These are phyloP conservation scores for Suhomyces kilbournensis DNA, from an alignment of 805 yeast species.

Conservation along the genomic window DNA sequence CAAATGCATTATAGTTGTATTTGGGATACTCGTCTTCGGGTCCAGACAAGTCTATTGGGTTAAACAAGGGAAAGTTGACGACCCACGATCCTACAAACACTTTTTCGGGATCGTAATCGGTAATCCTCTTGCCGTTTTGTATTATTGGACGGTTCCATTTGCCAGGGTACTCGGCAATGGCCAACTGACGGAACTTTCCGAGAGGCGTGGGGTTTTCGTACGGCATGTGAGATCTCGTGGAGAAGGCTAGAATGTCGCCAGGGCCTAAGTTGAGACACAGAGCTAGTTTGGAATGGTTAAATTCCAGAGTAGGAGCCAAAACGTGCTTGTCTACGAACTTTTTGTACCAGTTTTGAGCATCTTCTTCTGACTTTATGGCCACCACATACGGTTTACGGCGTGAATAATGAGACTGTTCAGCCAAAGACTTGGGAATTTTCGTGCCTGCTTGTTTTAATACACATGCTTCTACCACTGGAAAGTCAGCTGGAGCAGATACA, in stretches of 20 bases:
- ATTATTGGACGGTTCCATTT: constrained; percentile 45
- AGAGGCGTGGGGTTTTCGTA: constrained; percentile 96
- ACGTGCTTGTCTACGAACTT: constrained; percentile 31
- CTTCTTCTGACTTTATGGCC: constrained; percentile 45
- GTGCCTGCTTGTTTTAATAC: constrained; percentile 49
- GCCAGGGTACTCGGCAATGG: constrained; percentile 53
- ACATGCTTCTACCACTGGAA: constrained; percentile 73
- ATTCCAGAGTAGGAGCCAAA: constrained; percentile 12
- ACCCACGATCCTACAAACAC: constrained; percentile 77
- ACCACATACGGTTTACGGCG: constrained; percentile 58
- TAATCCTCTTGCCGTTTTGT: constrained; percentile 8
- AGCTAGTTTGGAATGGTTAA: constrained; percentile 15
- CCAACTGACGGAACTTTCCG: constrained; percentile 78
- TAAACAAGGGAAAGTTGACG: constrained; percentile 87
- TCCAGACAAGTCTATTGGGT: constrained; percentile 54
- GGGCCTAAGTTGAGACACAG: constrained; percentile 40
- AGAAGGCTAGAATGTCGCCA: constrained; percentile 76
- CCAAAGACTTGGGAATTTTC: constrained; percentile 37
- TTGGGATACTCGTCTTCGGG: constrained; percentile 49
- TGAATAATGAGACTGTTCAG: constrained; percentile 45
- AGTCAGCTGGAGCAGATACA: constrained; percentile 35
- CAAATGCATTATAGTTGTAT: constrained; percentile 48
- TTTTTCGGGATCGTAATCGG: constrained; percentile 23
- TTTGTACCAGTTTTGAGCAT: constrained; percentile 43
- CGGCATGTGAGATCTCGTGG: constrained; percentile 65